Evolutionary conservation across 83 land plant species (phyloP), one percentile per base, ranked within the genome.

Genomic region (Diphasiastrum complanatum): DNA sequence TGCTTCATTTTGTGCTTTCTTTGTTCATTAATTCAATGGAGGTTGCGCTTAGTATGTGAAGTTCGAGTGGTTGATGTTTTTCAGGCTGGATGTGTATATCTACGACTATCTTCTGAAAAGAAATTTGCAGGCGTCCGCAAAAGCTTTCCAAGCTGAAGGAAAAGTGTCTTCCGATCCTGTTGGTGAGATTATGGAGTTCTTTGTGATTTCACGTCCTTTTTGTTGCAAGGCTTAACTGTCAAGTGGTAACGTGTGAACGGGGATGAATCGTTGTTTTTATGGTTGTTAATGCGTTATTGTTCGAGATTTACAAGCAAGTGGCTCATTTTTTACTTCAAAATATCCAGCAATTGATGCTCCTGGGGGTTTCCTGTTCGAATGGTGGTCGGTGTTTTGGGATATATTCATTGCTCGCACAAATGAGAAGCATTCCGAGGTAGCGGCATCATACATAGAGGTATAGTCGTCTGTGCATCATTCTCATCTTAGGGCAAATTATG

Each of bases 71-170:
- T 8, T 38, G 8, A 14, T 49, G 52, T 8, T 10, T 51, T 46
- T 18, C 40, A 81, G 84, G 84, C 74, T 81, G 41, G 84, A 81
- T 63, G 80, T 76, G n/a, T 81, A 81, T 66, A 81, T 81, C 43
- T 70, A 81, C 47, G 80, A 81, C 41, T 81, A 81, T 68, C 47
- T 81, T 43, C 16, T 76, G 47, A 81, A 81, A 51, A 64, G 78
- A 67, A 81, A 81, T 30, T 35, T 81, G 72, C 84, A 76, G 29
- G 60, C 65, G 0, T 73, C 84, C n/a, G 84, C 84, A 1, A 77
- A 77, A 66, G 80, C 84, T 46, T 81, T 81, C 57, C 67, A 77
- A 72, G 43, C 74, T 26, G 84, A 81, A 65, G 84, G 78, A 36
- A 81, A 81, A 49, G 77, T 81, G 57, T 64, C 84, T 12, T 32